phyloP scores from a whole-genome alignment of 768 basidiomycete species.

The Serendipita sp. region DNA sequence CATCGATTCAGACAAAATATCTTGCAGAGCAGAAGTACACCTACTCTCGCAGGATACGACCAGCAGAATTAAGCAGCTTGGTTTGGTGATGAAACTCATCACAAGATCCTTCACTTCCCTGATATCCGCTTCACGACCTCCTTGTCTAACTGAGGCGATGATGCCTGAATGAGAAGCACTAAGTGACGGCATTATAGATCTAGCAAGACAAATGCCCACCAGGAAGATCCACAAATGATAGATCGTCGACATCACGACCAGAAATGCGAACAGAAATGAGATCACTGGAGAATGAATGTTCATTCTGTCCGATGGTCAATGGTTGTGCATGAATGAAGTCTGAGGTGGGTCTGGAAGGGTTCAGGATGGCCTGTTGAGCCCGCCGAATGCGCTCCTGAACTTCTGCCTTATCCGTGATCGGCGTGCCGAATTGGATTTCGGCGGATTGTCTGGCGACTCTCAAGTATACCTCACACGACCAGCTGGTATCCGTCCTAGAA shows the following conservation, averaged over 20 bases:
- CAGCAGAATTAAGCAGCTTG: constrained; percentile 45
- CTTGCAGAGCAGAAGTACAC: constrained; percentile 11
- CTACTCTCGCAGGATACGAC: constrained; percentile 50
- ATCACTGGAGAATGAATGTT: constrained; percentile 32
- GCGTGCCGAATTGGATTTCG: constrained; percentile 11
- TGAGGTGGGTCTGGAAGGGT: constrained; percentile 9
- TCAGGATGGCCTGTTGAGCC: constrained; percentile 16
- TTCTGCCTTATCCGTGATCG: constrained; percentile 8
- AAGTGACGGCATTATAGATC: not conserved
- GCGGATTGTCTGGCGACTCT: constrained; percentile 11
- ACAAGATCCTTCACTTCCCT: constrained; percentile 44
- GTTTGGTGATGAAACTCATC: constrained; percentile 39
- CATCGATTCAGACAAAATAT: constrained; percentile 13
- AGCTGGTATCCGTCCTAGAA: constrained; percentile 3
- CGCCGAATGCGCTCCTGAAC: constrained; percentile 13
- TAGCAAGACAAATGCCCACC: constrained; percentile 19
- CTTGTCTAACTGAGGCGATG: constrained; percentile 37
- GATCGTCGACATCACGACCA: constrained; percentile 41
- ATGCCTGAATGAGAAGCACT: constrained; percentile 24
- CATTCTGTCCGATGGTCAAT: not conserved
- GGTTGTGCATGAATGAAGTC: constrained; percentile 6
- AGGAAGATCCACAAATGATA: constrained; percentile 50
- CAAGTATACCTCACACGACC: constrained; percentile 13
- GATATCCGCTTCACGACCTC: constrained; percentile 39
- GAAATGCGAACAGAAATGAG: constrained; percentile 42